phyloP scores from a whole-genome alignment of 2,329 filamentous ascomycete genomes.

The Neofusicoccum sp. region DNA sequence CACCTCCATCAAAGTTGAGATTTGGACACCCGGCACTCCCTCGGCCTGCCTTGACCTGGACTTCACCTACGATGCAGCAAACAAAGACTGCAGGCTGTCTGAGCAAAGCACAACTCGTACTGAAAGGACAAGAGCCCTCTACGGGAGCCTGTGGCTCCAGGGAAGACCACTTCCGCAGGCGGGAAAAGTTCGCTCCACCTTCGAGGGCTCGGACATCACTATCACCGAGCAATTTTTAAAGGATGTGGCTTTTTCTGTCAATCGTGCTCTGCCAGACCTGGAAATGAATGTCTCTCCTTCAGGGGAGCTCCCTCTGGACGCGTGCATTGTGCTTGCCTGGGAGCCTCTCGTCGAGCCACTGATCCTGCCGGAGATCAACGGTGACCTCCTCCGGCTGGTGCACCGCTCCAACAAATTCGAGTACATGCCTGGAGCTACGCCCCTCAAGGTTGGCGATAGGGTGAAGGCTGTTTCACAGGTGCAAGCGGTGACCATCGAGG shows the following conservation, averaged over 20 bases:
- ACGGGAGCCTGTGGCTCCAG: background rate
- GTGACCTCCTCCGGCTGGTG: constrained; percentile 27
- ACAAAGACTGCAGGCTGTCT: no score
- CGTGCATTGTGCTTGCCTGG: constrained; percentile 47
- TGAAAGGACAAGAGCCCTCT: background rate
- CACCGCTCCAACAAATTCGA: constrained; percentile 27
- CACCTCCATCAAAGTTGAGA: no score
- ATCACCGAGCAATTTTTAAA: background rate
- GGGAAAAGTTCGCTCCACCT: background rate
- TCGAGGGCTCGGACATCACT: background rate
- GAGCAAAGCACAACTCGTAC: no score
- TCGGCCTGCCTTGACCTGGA: no score
- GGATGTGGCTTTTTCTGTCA: background rate
- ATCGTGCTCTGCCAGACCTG: background rate
- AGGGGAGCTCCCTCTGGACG: constrained; percentile 24
- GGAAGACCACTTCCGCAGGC: no score
- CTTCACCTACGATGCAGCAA: no score
- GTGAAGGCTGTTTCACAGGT: constrained; percentile 20
- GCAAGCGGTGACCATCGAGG: constrained; percentile 22
- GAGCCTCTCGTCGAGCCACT: constrained; percentile 26
- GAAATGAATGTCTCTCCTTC: background rate
- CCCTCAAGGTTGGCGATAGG: constrained; percentile 25
- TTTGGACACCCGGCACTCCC: no score
- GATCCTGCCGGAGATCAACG: constrained; percentile 8
- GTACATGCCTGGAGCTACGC: constrained; percentile 8